phyloP scores from a whole-genome alignment of 2,329 filamentous ascomycete species.

The Botrytis fabae region DNA sequence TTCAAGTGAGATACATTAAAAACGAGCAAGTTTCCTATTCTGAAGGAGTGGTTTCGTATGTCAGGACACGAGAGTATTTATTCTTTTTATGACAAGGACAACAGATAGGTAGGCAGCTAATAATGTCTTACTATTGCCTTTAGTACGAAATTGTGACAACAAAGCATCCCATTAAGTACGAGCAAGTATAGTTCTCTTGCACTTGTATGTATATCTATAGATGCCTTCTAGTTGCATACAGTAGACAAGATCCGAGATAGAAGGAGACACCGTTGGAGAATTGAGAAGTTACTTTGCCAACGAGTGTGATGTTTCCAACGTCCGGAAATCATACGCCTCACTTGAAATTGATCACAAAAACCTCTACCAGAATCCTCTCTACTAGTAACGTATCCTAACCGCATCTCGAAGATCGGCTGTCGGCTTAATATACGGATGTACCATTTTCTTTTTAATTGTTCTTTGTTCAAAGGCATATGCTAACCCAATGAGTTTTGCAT shows the following conservation, averaged over 20 bases:
- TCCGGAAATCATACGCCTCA: neutral
- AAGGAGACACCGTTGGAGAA: neutral
- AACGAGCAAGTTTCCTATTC: neutral
- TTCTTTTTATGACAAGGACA: too few relatives aligned
- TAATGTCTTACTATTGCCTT: too few relatives aligned
- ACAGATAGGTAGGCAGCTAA: too few relatives aligned
- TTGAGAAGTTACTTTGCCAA: neutral
- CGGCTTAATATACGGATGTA: neutral
- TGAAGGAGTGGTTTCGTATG: neutral
- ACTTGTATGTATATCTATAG: neutral
- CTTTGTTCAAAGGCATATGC: constrained; percentile 8
- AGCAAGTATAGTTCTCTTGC: neutral
- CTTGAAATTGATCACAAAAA: neutral
- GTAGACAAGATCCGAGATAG: too few relatives aligned
- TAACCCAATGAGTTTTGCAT: constrained; percentile 14
- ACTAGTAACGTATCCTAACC: neutral
- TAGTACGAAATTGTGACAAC: too few relatives aligned
- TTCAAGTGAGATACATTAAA: neutral
- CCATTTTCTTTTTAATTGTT: neutral
- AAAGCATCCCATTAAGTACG: too few relatives aligned
- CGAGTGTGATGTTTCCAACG: neutral
- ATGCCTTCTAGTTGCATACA: neutral
- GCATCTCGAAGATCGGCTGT: neutral
- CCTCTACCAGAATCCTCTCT: neutral
- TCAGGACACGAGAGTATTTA: neutral